Base-by-base conservation (phyloP, 352 stramenopile genomes). In the Phytophthora citricola region DNA sequence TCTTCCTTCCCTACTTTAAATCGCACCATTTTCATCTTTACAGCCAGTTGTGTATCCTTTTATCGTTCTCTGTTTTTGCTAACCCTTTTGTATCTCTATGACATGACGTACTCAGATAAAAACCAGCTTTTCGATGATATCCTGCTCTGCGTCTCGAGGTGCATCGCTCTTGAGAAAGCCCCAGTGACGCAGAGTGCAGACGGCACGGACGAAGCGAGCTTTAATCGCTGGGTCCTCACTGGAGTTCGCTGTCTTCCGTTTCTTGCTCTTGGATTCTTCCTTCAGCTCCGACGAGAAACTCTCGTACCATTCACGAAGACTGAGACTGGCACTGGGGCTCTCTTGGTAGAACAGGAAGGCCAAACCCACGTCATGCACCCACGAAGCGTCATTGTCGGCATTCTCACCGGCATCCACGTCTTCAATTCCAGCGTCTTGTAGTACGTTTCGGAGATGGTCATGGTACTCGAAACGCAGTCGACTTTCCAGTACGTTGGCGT, bases 311-410 rank as follows among this genome's bases (percentile, higher is more conserved):
- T 93, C 86, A 29, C 58, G 58, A 39, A 93, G 60, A 52, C 76
- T 87, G 49, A 94, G 52, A 10, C 80, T 75, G 17, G 86, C 74
- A 32, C 81, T 83, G 0, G 83, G 66, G 32, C 71, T 90, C 58
- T 93, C 84, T 14, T 85, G 72, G 55, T 94, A 94, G 49, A 91
- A 85, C 32, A 86, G 48, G 70, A 91, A 92, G 15, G 76, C 79
- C 7, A 92, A 52, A 15, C 83, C 83, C 17, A 91, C 66, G 52
- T 94, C 84, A 27, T 81, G 73, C 15, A 83, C 61, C 70, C 78
- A 91, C 39, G 73, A 75, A 39, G 58, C 44, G 17, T 70, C 32
- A 26, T 49, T 31, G 3, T 64, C 52, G n/a, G 36, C 39, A 24
- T 66, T 63, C 3, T 84, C 44, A 36, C 22, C 54, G 17, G 24